phyloP scores from a whole-genome alignment of 768 basidiomycete species.

The Lactarius sanguifluus region DNA sequence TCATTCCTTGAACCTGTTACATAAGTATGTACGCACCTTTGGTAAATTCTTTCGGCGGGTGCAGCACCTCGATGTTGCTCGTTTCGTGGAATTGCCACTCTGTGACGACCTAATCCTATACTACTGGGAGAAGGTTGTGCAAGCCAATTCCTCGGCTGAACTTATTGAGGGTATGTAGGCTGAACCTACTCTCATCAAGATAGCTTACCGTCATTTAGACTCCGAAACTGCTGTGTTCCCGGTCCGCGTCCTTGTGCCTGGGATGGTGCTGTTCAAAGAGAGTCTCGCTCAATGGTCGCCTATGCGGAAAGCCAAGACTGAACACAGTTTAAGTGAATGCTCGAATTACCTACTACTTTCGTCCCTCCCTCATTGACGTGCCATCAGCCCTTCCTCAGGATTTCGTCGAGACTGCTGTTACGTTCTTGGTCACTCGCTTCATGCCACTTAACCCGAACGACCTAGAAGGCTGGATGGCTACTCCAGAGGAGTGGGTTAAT shows the following conservation, averaged over 20 bases:
- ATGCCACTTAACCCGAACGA: slow-evolving; percentile 83
- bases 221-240: slow-evolving; percentile 65
- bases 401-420: slow-evolving; percentile 72
- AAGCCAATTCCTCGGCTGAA: slow-evolving; percentile 57
- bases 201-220: slow-evolving; percentile 44
- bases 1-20: slow-evolving; percentile 55
- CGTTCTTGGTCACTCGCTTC: slow-evolving; percentile 77
- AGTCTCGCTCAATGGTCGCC: slow-evolving; percentile 78
- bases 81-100: slow-evolving; percentile 62
- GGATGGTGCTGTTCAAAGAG: slow-evolving; percentile 84
- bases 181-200: background rate
- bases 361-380: slow-evolving; percentile 22
- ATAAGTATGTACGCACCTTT: slow-evolving; percentile 66
- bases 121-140: slow-evolving; percentile 79
- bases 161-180: slow-evolving; percentile 52
- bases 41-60: slow-evolving; percentile 81
- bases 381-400: slow-evolving; percentile 57
- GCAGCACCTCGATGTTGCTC: slow-evolving; percentile 57
- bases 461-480: slow-evolving; percentile 78
- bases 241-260: slow-evolving; percentile 77
- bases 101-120: slow-evolving; percentile 70
- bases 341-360: background rate
- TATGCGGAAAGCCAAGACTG: slow-evolving; percentile 54
- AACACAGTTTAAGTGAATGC: slow-evolving; percentile 57
- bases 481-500: slow-evolving; percentile 95